Base-by-base conservation (phyloP, 352 stramenopile genomes). In the Pythium myriotylum region DNA sequence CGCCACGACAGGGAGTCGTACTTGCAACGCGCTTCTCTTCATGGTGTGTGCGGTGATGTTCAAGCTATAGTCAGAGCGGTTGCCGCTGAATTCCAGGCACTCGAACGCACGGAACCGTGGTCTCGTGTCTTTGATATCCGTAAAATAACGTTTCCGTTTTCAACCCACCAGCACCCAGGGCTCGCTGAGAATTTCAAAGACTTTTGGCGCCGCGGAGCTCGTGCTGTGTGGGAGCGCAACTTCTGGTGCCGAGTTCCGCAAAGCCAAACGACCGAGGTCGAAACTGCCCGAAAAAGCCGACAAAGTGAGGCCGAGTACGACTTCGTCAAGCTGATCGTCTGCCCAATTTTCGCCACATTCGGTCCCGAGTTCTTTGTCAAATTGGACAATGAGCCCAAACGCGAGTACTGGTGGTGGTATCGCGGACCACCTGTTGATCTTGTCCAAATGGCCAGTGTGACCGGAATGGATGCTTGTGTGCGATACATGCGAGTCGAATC, bases 391-490 rank as follows among this genome's bases (percentile, higher is more conserved):
- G 19, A 45, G 16, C 6, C 20, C 22, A 39, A 27, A 17, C 51
- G 51, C 0, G 20, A 27, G 23, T 26, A 49, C 39, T 58, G 51
- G 51, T 58, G 51, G 51, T 58, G 51, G 51, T 58, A 48, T 35
- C 51, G 35, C 2, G 35, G 47, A 17, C 35, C 51, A 9, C 14
- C 48, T 9, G 51, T 48, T 2, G 35, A 49, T 39, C 35, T 58
- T 24, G 37, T 58, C 9, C 17, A 24, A 14, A 58, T 48, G 39
- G 51, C 39, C 16, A 47, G 13, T 9, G 24, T 49, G 1, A 27
- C 20, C 12, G 52, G 52, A 2, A 33, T 47, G 3, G 52, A 39
- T 3, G 47, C 35, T n/a, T 59, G 52, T 19, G n/a, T 40, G 1
- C 40, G 23, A 8, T 59, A 59, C 37, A 29, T 59, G 39, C 23